A percentile compares a stretch with the other conserved stretches of the same genome.
phyloP scores from a whole-genome alignment of 345 rosid genomes.

The Salix exigua region DNA sequence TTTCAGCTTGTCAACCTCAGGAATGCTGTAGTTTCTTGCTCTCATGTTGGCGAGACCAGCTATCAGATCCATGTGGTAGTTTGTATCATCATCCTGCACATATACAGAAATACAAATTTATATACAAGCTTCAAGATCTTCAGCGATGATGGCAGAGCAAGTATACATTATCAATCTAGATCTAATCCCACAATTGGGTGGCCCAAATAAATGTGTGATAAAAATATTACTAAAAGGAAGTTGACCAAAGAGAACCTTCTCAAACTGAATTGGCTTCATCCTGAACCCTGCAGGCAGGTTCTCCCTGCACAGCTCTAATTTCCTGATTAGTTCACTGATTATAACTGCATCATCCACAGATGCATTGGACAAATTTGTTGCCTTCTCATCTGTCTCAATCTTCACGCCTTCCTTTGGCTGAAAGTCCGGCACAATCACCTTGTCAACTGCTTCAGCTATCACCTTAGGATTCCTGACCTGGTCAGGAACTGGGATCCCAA shows the following conservation, averaged over 20 bases:
- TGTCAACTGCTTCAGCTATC: slow-evolving; percentile 52
- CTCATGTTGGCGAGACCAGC: slow-evolving; percentile 99
- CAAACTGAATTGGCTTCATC: slow-evolving; percentile 73
- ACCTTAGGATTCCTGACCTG: slow-evolving; percentile 59
- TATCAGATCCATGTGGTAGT: slow-evolving; percentile 97
- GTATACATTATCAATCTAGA: neutral
- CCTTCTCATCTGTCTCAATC: slow-evolving; percentile 69
- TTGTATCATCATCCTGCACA: slow-evolving; percentile 86
- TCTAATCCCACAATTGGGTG: neutral
- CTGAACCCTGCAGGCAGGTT: slow-evolving; percentile 44
- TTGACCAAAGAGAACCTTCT: slow-evolving; percentile 52
- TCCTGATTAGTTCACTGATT: slow-evolving; percentile 43
- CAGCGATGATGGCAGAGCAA: neutral
- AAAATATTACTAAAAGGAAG: neutral
- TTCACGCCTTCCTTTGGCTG: slow-evolving; percentile 56
- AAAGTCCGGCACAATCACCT: slow-evolving; percentile 63
- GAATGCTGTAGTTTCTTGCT: slow-evolving; percentile 94
- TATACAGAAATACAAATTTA: neutral
- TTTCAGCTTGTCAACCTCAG: slow-evolving; percentile 94
- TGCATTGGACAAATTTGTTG: slow-evolving; percentile 38
- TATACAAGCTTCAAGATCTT: neutral
- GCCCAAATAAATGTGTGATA: neutral
- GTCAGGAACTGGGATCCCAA: slow-evolving; percentile 78
- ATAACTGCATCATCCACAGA: slow-evolving; percentile 54
- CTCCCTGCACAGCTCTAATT: slow-evolving; percentile 43